Conservation (phyloP, 78 protist species). For the Carpediemonas membranifera region DNA sequence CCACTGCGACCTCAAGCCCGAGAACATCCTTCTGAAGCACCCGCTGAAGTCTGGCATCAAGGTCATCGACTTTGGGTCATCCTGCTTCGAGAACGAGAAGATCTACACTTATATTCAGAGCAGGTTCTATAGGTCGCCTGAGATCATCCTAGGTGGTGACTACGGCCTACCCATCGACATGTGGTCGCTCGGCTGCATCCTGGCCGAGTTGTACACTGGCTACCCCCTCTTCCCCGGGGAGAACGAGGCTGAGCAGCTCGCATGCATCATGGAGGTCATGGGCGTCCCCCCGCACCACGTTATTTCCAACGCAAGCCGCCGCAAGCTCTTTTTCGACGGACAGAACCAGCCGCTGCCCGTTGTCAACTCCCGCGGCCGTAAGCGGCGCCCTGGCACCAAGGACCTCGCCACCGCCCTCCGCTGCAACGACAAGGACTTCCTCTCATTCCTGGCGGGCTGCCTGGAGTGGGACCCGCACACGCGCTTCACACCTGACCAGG, state of each 20-base stretch:
- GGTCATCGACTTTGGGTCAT: conserved; percentile 77
- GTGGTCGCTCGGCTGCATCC: conserved; percentile 92
- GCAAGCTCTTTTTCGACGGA: conserved; percentile 35
- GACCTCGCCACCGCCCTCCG: conserved; percentile 29
- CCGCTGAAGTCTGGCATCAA: conserved; percentile 49
- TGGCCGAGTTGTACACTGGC: conserved; percentile 76
- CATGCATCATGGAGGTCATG: conserved; percentile 58
- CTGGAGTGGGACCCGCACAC: conserved; percentile 58
- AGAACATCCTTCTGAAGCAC: conserved; percentile 77
- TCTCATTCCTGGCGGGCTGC: conserved; percentile 27
- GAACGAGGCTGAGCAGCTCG: conserved; percentile 65
- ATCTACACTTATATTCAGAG: conserved; percentile 78
- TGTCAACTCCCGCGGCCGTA: conserved; percentile 54
- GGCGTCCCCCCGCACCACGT: conserved; percentile 61
- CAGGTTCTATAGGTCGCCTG: conserved; percentile 77
- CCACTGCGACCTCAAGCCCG: conserved; percentile 94
- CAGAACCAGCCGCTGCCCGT: conserved; percentile 13
- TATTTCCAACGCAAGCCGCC: conserved; percentile 27
- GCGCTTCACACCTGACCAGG: conserved; percentile 53
- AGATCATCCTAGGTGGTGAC: conserved; percentile 67
- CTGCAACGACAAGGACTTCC: neutral
- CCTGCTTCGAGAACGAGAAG: conserved; percentile 75
- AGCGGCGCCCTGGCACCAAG: conserved; percentile 42
- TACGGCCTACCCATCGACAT: conserved; percentile 84
- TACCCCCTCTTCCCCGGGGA: conserved; percentile 84